Conservation (phyloP, 2,329 filamentous ascomycete genomes). For the Pseudogymnoascus sp. region DNA sequence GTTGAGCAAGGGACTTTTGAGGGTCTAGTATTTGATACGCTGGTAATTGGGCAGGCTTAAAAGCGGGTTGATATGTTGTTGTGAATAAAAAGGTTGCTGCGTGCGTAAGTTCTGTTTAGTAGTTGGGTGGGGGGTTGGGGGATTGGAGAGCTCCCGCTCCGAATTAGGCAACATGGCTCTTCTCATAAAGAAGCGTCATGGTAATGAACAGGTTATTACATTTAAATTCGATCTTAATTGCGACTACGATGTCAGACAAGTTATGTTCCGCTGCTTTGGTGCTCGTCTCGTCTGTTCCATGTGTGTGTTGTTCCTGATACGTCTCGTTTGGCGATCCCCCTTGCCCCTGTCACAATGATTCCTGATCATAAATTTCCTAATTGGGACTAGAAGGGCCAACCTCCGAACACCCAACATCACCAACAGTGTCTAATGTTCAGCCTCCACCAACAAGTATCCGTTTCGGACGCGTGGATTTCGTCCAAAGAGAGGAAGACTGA, state of each 20-base stretch:
- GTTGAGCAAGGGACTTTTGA: constrained; percentile 2
- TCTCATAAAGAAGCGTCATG: neutral
- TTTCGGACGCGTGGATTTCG: neutral
- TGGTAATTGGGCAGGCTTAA: neutral
- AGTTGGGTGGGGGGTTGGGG: neutral
- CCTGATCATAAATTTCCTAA: neutral
- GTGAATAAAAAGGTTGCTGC: neutral
- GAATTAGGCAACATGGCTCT: neutral
- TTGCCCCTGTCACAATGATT: constrained; percentile 1
- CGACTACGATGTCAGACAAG: neutral
- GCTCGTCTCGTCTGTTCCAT: neutral
- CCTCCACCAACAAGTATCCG: neutral
- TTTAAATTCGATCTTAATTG: neutral
- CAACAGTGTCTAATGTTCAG: neutral
- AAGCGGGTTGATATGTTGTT: neutral
- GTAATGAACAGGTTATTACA: neutral
- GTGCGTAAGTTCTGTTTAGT: neutral
- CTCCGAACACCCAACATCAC: neutral
- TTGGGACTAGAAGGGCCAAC: neutral
- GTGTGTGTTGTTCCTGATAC: neutral
- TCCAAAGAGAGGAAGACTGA: neutral
- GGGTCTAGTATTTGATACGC: neutral
- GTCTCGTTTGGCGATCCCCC: neutral
- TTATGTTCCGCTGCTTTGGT: neutral
- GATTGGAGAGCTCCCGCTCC: neutral